phyloP scores from a whole-genome alignment of 768 basidiomycete species.

The Rhodocollybia butyracea region DNA sequence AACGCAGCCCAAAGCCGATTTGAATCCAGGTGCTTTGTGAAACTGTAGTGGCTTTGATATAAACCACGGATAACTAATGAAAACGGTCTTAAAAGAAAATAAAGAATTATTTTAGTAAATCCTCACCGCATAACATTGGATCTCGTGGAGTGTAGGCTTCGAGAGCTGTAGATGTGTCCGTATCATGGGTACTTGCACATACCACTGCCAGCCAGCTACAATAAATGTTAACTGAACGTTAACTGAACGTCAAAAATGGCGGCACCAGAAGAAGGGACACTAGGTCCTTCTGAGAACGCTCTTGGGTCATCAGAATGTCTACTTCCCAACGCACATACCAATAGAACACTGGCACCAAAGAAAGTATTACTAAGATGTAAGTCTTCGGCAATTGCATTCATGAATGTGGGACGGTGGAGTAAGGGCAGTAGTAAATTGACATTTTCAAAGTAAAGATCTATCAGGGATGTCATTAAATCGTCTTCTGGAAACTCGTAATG shows the following conservation, averaged over 20 bases:
- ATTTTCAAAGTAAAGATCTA: conserved; percentile 46
- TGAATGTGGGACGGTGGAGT: conserved; percentile 37
- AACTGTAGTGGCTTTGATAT: conserved; percentile 43
- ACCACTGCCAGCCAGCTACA: conserved; percentile 60
- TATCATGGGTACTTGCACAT: conserved; percentile 60
- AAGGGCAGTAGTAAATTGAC: conserved; percentile 40
- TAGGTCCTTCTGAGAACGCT: conserved; percentile 46
- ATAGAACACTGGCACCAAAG: conserved; percentile 52
- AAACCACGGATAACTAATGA: conserved; percentile 44
- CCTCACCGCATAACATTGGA: conserved; percentile 67
- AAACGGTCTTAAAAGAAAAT: not conserved
- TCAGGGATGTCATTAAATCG: conserved; percentile 36
- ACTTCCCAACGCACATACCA: conserved; percentile 67
- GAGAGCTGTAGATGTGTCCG: conserved; percentile 51
- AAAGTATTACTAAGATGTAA: conserved; percentile 25
- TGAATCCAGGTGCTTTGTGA: conserved; percentile 62
- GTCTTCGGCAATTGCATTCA: conserved; percentile 23
- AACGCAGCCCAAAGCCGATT: conserved; percentile 56
- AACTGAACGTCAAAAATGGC: not conserved
- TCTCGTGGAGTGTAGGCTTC: conserved; percentile 62
- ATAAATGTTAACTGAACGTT: not conserved
- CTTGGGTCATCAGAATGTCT: conserved; percentile 60
- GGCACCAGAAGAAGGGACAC: conserved; percentile 28
- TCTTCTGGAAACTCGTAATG: conserved; percentile 27
- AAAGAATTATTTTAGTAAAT: conserved; percentile 15